Base-by-base conservation (phyloP, 140 eudicot genomes). In the Senecio squalidus region DNA sequence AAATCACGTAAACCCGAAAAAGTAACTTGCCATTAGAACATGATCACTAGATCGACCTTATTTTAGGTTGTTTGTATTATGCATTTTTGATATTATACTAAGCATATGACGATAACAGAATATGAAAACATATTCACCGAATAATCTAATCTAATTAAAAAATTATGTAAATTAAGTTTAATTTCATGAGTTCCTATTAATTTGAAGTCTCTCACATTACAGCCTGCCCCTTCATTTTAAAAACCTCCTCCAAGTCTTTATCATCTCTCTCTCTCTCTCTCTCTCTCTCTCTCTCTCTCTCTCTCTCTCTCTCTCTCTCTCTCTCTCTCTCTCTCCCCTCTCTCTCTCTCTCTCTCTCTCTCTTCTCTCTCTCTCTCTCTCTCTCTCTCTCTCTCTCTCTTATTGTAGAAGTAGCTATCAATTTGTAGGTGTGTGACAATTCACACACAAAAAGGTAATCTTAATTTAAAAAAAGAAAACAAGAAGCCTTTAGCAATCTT, bases 161-260 rank as follows among this genome's bases (percentile, higher is more conserved):
- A n/a, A n/a, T n/a, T n/a, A n/a, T n/a, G n/a, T n/a, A n/a, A n/a
- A n/a, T n/a, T n/a, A n/a, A n/a, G n/a, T n/a, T n/a, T n/a, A 34
- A 2, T 34, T 34, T 40, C 20, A 26, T 16, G 66, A 63, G 71
- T 79, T 43, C 61, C 84, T 82, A 82, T 78, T 78, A 82, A 82
- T 81, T 79, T 64, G 78, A 75, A 82, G 72, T 82, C 80, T 78
- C 67, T n/a, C n/a, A n/a, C 68, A 79, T 80, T 74, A 58, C 74
- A 68, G 71, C 58, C 85, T 78, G 75, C 78, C 82, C 81, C 79
- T 75, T 74, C 91, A 73, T 69, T 86, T 75, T 64, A 75, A 66
- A 75, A 73, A 73, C 81, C 69, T 60, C 49, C 64, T 68, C 34
- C 79, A 75, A 64, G 66, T 70, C 77, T 64, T 36, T 9, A 36